Percentiles rank a stretch among this genome's conserved stretches.
These are phyloP conservation scores for Huntiella bhutanensis DNA, from an alignment of 2,329 filamentous ascomycete species.

Conservation along the genomic window DNA sequence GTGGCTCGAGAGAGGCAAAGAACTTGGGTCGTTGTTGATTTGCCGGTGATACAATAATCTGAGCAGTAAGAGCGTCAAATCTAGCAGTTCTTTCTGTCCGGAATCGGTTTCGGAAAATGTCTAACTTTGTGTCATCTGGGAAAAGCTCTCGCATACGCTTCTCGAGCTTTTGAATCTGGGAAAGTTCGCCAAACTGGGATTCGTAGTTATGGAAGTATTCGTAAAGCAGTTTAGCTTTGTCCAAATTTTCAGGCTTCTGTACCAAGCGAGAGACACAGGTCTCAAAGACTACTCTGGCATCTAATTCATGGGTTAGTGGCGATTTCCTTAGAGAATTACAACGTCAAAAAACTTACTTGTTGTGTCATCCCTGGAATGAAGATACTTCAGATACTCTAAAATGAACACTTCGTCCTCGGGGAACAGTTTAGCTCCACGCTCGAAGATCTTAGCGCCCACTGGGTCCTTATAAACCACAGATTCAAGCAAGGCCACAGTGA, in stretches of 20 bases:
- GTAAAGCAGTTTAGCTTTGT: slow-evolving; percentile 70
- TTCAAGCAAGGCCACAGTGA: slow-evolving; percentile 81
- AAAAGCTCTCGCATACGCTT: slow-evolving; percentile 87
- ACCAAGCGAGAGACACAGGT: slow-evolving; percentile 73
- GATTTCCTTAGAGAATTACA: slow-evolving; percentile 11
- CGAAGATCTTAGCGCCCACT: slow-evolving; percentile 86
- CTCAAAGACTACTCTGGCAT: slow-evolving; percentile 90
- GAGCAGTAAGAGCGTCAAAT: slow-evolving; percentile 69
- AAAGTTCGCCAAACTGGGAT: slow-evolving; percentile 79
- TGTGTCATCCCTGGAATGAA: slow-evolving; percentile 80
- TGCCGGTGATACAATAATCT: slow-evolving; percentile 63
- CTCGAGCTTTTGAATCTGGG: slow-evolving; percentile 79
- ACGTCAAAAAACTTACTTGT: slow-evolving; percentile 49
- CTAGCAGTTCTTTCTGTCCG: slow-evolving; percentile 32
- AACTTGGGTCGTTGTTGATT: slow-evolving; percentile 54
- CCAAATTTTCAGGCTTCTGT: slow-evolving; percentile 52
- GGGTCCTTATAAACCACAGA: slow-evolving; percentile 91
- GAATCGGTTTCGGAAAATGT: slow-evolving; percentile 60
- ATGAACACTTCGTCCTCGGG: slow-evolving; percentile 87
- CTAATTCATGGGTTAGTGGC: slow-evolving; percentile 24
- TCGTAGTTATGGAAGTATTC: slow-evolving; percentile 91
- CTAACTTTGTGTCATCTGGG: slow-evolving; percentile 62
- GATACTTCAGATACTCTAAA: slow-evolving; percentile 86
- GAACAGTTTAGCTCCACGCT: slow-evolving; percentile 81
- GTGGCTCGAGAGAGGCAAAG: slow-evolving; percentile 36